Evolutionary conservation across 805 yeast species (phyloP).

Genomic region (Novakomyces olei): DNA sequence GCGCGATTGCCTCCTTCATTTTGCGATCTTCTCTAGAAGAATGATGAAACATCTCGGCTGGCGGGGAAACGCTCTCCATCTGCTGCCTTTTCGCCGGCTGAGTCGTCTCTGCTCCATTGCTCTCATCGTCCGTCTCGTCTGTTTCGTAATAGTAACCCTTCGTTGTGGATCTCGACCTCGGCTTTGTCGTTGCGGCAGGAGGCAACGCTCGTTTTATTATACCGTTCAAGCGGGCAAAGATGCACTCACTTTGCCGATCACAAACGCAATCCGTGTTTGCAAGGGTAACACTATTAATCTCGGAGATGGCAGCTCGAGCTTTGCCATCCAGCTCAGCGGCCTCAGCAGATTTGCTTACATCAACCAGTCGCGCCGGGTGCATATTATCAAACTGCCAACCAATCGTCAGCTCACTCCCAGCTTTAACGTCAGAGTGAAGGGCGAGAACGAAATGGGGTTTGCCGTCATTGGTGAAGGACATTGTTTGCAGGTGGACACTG

Average conservation of each 20-base stretch:
- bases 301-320: neutral
- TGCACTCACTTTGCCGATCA: too few relatives aligned
- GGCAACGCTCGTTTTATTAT: too few relatives aligned
- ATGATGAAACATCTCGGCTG: neutral
- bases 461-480: constrained; percentile 15
- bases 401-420: constrained; percentile 52
- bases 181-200: too few relatives aligned
- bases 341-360: too few relatives aligned
- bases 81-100: constrained; percentile 1
- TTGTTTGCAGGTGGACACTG: constrained; percentile 41
- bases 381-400: constrained; percentile 75
- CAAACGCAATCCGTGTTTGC: constrained; percentile 1
- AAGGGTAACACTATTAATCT: constrained; percentile 4
- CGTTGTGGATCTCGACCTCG: too few relatives aligned
- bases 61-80: constrained; percentile 10
- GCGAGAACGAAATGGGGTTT: constrained; percentile 32
- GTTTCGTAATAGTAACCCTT: too few relatives aligned
- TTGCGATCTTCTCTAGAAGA: constrained; percentile 13
- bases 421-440: constrained; percentile 32
- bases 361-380: constrained; percentile 30
- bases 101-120: too few relatives aligned
- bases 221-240: neutral
- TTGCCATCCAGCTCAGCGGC: neutral
- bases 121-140: too few relatives aligned
- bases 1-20: constrained; percentile 11